Conservation (phyloP, 495 filamentous ascomycete genomes). For the Aspergillus haitiensis region DNA sequence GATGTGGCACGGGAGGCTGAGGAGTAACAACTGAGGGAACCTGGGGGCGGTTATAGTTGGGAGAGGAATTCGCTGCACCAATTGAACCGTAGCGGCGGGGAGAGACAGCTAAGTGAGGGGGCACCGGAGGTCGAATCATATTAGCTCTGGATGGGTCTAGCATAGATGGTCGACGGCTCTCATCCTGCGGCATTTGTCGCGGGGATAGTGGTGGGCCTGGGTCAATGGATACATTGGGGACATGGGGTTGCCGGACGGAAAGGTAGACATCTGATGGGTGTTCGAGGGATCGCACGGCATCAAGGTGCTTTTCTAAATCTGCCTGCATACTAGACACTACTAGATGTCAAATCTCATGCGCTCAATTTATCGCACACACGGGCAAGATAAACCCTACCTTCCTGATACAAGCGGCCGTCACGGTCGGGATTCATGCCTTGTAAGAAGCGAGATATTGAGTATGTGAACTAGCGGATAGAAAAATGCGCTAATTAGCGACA, state of each 20-base stretch:
- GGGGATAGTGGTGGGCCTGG: slow-evolving; percentile 82
- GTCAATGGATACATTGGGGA: slow-evolving; percentile 68
- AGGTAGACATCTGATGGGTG: slow-evolving; percentile 75
- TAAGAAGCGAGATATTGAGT: slow-evolving; percentile 74
- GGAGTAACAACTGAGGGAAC: slow-evolving; percentile 67
- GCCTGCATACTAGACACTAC: slow-evolving; percentile 76
- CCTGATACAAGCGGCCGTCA: slow-evolving; percentile 57
- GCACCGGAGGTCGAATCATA: slow-evolving; percentile 67
- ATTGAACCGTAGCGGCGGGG: slow-evolving; percentile 86
- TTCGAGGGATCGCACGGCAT: slow-evolving; percentile 68
- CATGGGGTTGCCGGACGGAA: slow-evolving; percentile 72
- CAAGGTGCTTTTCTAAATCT: slow-evolving; percentile 82
- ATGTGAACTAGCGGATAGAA: slow-evolving; percentile 55
- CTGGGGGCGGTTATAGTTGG: slow-evolving; percentile 63
- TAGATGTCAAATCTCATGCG: slow-evolving; percentile 18
- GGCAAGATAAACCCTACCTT: slow-evolving; percentile 42
- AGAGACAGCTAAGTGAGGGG: slow-evolving; percentile 72
- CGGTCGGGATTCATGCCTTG: slow-evolving; percentile 68
- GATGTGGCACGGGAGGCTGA: slow-evolving; percentile 68
- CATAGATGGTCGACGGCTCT: slow-evolving; percentile 67
- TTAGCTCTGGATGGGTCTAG: slow-evolving; percentile 30
- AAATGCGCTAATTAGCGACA: not conserved
- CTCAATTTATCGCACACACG: not conserved
- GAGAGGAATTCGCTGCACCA: slow-evolving; percentile 69
- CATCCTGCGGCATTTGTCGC: slow-evolving; percentile 83